These are phyloP conservation scores for Dentipellis fragilis DNA, from an alignment of 768 basidiomycete genomes.

Conservation along the genomic window DNA sequence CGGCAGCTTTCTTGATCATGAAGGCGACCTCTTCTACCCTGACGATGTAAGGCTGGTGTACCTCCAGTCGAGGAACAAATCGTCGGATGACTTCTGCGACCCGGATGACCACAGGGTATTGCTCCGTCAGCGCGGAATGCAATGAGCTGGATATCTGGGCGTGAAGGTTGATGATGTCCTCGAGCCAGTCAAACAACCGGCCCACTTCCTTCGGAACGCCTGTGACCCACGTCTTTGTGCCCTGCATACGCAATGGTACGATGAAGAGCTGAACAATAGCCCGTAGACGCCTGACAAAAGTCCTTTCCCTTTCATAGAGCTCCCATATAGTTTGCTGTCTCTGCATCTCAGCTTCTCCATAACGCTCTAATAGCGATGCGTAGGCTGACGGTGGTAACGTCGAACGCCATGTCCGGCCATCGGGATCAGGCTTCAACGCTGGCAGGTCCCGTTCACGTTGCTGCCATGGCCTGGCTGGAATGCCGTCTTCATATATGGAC, in stretches of 20 bases:
- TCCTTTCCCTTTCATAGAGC: constrained; percentile 56
- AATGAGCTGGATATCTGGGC: constrained; percentile 46
- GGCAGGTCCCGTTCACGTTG: not conserved
- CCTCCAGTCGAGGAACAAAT: constrained; percentile 61
- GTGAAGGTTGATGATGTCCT: constrained; percentile 78
- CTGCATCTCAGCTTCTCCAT: constrained; percentile 42
- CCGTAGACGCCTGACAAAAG: constrained; percentile 57
- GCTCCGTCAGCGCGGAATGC: constrained; percentile 28
- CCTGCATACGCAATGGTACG: constrained; percentile 62
- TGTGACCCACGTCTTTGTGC: constrained; percentile 66
- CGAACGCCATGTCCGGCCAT: constrained; percentile 14
- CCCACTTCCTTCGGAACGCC: constrained; percentile 67
- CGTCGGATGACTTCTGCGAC: constrained; percentile 49
- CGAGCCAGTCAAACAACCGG: constrained; percentile 78
- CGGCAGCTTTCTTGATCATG: constrained; percentile 38
- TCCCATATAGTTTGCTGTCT: constrained; percentile 63
- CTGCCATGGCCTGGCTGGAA: not conserved
- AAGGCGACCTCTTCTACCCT: constrained; percentile 51
- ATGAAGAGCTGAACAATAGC: constrained; percentile 66
- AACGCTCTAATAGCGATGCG: constrained; percentile 24
- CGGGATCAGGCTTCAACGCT: constrained; percentile 3
- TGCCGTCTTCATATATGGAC: constrained; percentile 2
- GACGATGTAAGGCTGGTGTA: constrained; percentile 83
- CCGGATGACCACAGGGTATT: constrained; percentile 35
- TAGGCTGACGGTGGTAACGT: constrained; percentile 19